These are phyloP conservation scores for Furculomyces boomerangus DNA, from an alignment of 371 early-diverging fungal genomes.

Conservation along the genomic window DNA sequence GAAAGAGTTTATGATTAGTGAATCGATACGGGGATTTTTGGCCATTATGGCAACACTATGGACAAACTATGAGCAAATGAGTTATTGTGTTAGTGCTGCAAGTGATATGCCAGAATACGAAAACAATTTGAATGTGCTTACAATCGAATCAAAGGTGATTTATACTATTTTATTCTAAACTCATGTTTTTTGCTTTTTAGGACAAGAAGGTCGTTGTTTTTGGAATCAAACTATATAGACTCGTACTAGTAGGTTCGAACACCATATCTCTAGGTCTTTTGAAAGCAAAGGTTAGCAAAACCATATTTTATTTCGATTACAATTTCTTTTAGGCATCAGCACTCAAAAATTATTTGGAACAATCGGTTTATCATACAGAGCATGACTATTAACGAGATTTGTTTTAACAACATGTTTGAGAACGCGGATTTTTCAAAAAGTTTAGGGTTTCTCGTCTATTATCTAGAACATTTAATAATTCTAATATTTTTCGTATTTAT, in stretches of 20 bases:
- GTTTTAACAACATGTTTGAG: too few species aligned
- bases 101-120: not conserved
- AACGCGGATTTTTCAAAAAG: too few species aligned
- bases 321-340: not conserved
- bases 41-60: constrained; percentile 1
- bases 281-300: constrained; percentile 1
- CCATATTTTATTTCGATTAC: not conserved
- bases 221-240: not conserved
- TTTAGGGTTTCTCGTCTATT: too few species aligned
- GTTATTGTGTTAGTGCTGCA: not conserved
- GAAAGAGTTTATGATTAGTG: too few species aligned
- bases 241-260: not conserved
- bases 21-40: not conserved
- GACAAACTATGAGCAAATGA: not conserved
- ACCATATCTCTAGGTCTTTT: not conserved
- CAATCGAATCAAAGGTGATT: not conserved
- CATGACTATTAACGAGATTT: not conserved
- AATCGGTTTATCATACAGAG: not conserved
- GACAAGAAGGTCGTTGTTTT: not conserved
- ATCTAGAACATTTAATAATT: too few species aligned
- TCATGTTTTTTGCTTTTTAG: not conserved
- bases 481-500: too few species aligned
- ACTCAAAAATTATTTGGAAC: not conserved
- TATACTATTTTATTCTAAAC: not conserved
- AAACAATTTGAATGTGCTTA: not conserved